Base-by-base conservation (phyloP, 768 basidiomycete species). In the Psilocybe tampanensis region DNA sequence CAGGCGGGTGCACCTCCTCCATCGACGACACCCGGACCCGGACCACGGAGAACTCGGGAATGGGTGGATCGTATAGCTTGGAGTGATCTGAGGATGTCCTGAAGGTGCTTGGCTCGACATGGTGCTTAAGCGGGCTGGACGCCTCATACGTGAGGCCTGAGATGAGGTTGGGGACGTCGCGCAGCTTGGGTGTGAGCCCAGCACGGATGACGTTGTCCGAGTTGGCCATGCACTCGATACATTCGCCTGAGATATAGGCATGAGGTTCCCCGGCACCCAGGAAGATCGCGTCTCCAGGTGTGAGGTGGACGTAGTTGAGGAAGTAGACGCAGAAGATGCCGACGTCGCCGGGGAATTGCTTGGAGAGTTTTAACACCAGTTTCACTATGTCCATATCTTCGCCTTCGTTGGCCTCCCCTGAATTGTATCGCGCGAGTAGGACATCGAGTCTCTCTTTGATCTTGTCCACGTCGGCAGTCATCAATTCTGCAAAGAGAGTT, bases 191-290 rank as follows among this genome's bases (percentile, higher is more conserved):
- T 0, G 97, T 99, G 39, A 99, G 86, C 13, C 97, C 97, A 7
- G 97, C 97, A 29, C 97, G 92, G 61, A 99, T 95, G 71, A 99
- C 97, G 71, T 98, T 98, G 76, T 99, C 97, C 0, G 94, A 95
- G 60, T 95, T 95, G 22, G 96, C 96, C 95, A 98, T 98, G 76
- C 94, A 96, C 69, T 98, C 97, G 68, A 98, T 94, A 72, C 95
- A 95, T 68, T 99, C 96, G 70, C 97, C 97, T 36, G 84, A 86
- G 50, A 98, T 81, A 70, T 98, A 99, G 0, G 97, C 97, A 63
- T 99, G 97, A 1, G 97, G 97, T 73, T 97, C 95, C 47, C 95
- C 92, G 2, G 97, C 97, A 18, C 93, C 90, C 13, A 99, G 80
- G 74, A 95, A 98, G 51, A 97, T 95, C 0, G 95, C 95, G 67